A percentile compares a stretch with the other conserved stretches of the same genome.
phyloP scores from a whole-genome alignment of 768 basidiomycete genomes.

The Mycena venus region DNA sequence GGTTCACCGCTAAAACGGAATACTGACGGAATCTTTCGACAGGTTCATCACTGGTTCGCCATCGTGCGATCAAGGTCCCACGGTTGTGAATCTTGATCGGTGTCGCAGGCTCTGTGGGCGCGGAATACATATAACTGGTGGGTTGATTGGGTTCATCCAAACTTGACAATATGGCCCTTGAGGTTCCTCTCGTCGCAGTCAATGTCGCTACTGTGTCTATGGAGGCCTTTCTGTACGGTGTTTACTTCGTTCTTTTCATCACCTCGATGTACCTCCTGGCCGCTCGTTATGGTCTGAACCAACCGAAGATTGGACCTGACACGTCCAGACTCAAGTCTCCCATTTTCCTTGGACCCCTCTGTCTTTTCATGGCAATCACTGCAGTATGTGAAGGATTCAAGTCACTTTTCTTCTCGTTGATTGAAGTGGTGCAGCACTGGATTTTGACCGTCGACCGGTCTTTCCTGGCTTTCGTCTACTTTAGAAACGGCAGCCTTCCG shows the following conservation, averaged over 20 bases:
- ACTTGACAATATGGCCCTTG: background rate
- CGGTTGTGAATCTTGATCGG: too few species aligned
- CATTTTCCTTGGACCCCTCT: background rate
- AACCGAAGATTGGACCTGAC: background rate
- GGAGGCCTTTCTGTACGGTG: background rate
- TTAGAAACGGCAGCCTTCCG: slow-evolving; percentile 17
- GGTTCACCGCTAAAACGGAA: too few species aligned
- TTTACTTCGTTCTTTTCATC: background rate
- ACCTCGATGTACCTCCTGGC: background rate
- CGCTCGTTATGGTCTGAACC: background rate
- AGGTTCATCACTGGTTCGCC: too few species aligned
- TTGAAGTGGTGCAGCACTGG: slow-evolving; percentile 11
- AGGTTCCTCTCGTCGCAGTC: background rate
- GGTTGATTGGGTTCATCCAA: background rate
- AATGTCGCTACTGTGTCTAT: background rate
- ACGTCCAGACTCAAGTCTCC: background rate
- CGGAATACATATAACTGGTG: background rate
- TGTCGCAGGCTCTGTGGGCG: too few species aligned
- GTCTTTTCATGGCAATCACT: background rate
- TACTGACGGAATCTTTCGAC: too few species aligned
- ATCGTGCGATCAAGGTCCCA: too few species aligned
- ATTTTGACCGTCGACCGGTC: slow-evolving; percentile 24
- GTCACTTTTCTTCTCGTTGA: background rate
- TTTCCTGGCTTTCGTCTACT: slow-evolving; percentile 32
- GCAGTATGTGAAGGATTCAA: background rate